Evolutionary conservation across 805 yeast genomes (phyloP), one percentile per base, ranked within the genome.

Genomic region (Phaffomyces opuntiae): DNA sequence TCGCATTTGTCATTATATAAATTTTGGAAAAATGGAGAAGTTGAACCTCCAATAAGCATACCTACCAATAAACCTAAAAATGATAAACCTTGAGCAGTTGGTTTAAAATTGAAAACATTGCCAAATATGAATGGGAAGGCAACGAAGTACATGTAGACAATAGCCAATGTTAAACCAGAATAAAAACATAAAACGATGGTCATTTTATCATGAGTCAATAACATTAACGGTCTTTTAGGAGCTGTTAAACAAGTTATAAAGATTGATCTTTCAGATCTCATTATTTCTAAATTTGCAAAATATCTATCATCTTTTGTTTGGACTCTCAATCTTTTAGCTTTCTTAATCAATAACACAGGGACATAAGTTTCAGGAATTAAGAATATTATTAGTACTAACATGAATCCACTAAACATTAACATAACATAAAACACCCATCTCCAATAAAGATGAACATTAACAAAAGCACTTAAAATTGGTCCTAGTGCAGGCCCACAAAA

Each of bases 371-470:
- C 96, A 5, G 74, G 83, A 49, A 73, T 77, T 36, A 69, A 75
- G 52, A 68, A 51, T 6, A 58, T 63, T 13, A 67, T 74, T 57
- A 66, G 67, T 46, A 62, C 63, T 49, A 80, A 69, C 52, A 79
- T 67, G 2, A 75, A 72, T 4, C 81, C 86, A 51, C 81, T 74
- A 52, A 80, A 77, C n/a, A 84, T 78, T 19, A 82, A 63, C 55
- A 83, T 63, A 9, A 80, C 74, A 53, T 75, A 75, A 55, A 83
- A 84, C 14, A 81, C 76, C 93, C 93, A 86, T 60, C 83, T 72
- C 80, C 86, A 84, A 40, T 67, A 57, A 25, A 64, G 56, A 39
- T 71, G 59, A 25, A 74, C 72, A 43, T 74, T 67, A 16, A 76
- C 68, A 19, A 75, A 79, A 32, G 80, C 80, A 41, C 82, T 78